Base-by-base conservation (phyloP, 495 filamentous ascomycete species). In the Penicillium samsonianum region DNA sequence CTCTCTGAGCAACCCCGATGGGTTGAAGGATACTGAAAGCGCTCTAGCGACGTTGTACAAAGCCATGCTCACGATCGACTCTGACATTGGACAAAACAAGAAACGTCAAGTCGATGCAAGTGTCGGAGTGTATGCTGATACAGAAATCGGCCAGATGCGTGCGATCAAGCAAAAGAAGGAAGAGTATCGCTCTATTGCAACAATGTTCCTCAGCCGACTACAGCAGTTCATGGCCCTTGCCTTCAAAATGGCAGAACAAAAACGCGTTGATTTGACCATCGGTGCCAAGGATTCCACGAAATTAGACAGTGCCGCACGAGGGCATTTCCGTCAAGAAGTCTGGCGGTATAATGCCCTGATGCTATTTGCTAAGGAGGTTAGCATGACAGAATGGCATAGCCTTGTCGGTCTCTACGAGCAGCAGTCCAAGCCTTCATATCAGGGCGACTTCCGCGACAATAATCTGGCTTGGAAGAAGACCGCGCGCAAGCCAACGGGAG, bases 31-130 rank as follows among this genome's bases (percentile, higher is more conserved):
- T 17, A 88, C 93, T 17, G 93, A 98, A 69, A 54, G 71, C 12
- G 82, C 89, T 0, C 77, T 97, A 14, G 81, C 91, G n/a, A 87
- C 84, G 11, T 74, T 98, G 12, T 97, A 91, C 69, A 93, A 90
- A 65, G 93, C 93, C n/a, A 91, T 98, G 88, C 75, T 87, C 57
- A 96, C 90, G 57, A 96, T 97, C 52, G 92, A 97, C 68, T 90
- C 92, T 0, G 82, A 86, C 20, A 82, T 90, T 49, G 81, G 85
- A 40, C 78, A 79, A 45, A 80, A 79, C 53, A 76, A 78, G 56
- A 78, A 61, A 58, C 68, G 75, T 22, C 67, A 69, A 23, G 72
- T 70, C 10, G 78, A 82, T 65, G 72, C 75, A 37, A 84, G 80
- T 60, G 76, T 81, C 20, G 80, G 84, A 38, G 82, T 84, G 17